Percentiles rank a stretch among this genome's conserved stretches.
phyloP scores from a whole-genome alignment of 2,329 filamentous ascomycete genomes.

The Teratosphaeria gauchensis region DNA sequence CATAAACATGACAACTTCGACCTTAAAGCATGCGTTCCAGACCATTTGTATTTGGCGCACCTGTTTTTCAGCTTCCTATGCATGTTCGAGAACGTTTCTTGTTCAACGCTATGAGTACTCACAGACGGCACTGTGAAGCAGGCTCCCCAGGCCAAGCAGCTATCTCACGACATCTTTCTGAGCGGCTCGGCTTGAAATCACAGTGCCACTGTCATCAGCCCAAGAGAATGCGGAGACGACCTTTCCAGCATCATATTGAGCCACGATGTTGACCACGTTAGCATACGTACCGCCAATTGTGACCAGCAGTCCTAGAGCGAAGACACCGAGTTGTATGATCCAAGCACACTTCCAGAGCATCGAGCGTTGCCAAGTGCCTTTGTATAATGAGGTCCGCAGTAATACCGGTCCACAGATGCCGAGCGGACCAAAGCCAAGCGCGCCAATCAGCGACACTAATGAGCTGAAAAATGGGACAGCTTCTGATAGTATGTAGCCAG shows the following conservation, averaged over 20 bases:
- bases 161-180: background rate
- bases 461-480: slow-evolving; percentile 46
- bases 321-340: slow-evolving; percentile 34
- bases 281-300: slow-evolving; percentile 35
- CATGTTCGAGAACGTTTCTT: no score
- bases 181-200: background rate
- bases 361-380: slow-evolving; percentile 1
- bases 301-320: slow-evolving; percentile 34
- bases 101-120: background rate
- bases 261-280: slow-evolving; percentile 8
- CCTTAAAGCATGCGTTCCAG: no score
- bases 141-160: background rate
- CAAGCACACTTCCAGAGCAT: slow-evolving; percentile 31
- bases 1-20: no score
- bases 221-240: slow-evolving; percentile 5
- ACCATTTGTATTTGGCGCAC: background rate
- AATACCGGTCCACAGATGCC: slow-evolving; percentile 38
- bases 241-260: slow-evolving; percentile 8
- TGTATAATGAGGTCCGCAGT: slow-evolving; percentile 42
- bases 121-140: background rate
- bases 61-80: background rate
- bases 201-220: background rate
- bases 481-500: slow-evolving; percentile 42
- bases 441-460: slow-evolving; percentile 38
- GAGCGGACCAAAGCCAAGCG: slow-evolving; percentile 41